Evolutionary conservation across 176 grass and related monocot species (phyloP).

Genomic region (Oryza meyeriana): DNA sequence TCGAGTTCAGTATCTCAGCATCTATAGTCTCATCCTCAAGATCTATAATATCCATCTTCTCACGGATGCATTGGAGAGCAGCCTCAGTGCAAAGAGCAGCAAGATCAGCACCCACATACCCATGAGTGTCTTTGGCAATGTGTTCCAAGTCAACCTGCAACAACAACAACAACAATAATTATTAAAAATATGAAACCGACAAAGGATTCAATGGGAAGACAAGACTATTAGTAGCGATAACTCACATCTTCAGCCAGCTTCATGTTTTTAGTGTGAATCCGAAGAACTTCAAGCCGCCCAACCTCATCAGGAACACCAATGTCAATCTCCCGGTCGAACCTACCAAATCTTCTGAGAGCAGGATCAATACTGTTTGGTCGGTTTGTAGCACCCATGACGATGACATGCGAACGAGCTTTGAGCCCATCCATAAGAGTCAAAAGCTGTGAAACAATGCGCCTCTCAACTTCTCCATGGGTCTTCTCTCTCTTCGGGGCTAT

Average conservation of each 20-base stretch:
- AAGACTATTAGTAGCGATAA: background rate
- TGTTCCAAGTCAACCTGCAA: slow-evolving; percentile 78
- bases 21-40: slow-evolving; percentile 89
- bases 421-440: slow-evolving; percentile 90
- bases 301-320: slow-evolving; percentile 90
- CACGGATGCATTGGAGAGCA: slow-evolving; percentile 84
- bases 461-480: slow-evolving; percentile 82
- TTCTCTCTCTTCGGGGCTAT: slow-evolving; percentile 88
- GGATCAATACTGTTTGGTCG: slow-evolving; percentile 83
- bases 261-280: slow-evolving; percentile 96
- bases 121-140: slow-evolving; percentile 73
- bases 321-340: slow-evolving; percentile 87
- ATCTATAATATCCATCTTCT: slow-evolving; percentile 96
- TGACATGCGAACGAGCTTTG: slow-evolving; percentile 73
- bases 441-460: slow-evolving; percentile 81
- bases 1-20: slow-evolving; percentile 91
- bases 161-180: background rate
- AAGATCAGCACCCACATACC: slow-evolving; percentile 87
- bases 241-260: slow-evolving; percentile 81
- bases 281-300: slow-evolving; percentile 75
- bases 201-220: background rate
- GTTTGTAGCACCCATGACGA: slow-evolving; percentile 89
- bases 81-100: slow-evolving; percentile 88
- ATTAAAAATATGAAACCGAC: background rate
- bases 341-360: slow-evolving; percentile 78